phyloP scores from a whole-genome alignment of 306 rosid genomes.

The Medicago truncatula region DNA sequence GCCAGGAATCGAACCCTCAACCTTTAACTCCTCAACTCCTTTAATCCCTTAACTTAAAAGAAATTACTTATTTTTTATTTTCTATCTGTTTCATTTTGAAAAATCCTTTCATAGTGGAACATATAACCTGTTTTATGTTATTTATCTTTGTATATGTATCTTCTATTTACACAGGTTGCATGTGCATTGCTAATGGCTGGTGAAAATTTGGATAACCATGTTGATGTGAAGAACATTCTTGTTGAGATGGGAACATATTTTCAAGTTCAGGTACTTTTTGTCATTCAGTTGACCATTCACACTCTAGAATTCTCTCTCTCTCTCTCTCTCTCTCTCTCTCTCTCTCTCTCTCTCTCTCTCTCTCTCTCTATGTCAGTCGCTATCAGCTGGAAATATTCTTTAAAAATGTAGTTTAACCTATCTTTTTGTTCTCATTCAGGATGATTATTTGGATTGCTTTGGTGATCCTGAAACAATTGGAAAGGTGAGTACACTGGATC shows the following conservation, averaged over 20 bases:
- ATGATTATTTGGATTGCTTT: slow-evolving; percentile 94
- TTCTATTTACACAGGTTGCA: slow-evolving; percentile 52
- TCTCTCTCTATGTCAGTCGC: not conserved
- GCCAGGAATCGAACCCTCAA: too few relatives aligned
- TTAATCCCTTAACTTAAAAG: not conserved
- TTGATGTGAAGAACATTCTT: slow-evolving; percentile 59
- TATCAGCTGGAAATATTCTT: slow-evolving; percentile 1
- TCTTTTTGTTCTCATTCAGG: slow-evolving; percentile 52
- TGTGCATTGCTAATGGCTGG: slow-evolving; percentile 64
- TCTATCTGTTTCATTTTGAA: slow-evolving; percentile 16
- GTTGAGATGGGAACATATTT: slow-evolving; percentile 70
- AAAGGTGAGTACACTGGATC: slow-evolving; percentile 59
- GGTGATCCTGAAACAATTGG: slow-evolving; percentile 86
- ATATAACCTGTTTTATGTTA: slow-evolving; percentile 35
- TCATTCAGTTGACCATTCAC: not conserved
- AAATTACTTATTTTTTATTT: not conserved
- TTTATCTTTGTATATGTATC: slow-evolving; percentile 26
- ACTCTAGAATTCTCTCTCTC: slow-evolving; percentile 13
- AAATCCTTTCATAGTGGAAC: slow-evolving; percentile 30
- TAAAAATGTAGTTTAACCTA: slow-evolving; percentile 18
- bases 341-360: not conserved
- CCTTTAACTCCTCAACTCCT: too few relatives aligned
- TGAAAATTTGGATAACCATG: slow-evolving; percentile 59
- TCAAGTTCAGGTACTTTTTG: slow-evolving; percentile 62
- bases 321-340: not conserved